phyloP scores from a whole-genome alignment of 352 stramenopile genomes.

The Ophiocytium majus region DNA sequence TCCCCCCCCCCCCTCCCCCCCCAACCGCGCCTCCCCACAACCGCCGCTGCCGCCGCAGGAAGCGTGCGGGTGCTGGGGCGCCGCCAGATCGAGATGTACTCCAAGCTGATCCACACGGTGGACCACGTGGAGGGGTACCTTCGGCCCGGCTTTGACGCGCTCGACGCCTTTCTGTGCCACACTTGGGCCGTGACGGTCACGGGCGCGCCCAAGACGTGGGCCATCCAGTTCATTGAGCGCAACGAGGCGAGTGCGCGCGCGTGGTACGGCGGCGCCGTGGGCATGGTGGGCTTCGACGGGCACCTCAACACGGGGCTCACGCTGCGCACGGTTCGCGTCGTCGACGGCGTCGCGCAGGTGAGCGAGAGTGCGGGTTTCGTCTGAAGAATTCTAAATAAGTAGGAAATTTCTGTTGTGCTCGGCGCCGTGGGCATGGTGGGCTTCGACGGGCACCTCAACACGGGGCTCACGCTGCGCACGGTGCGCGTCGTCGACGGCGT shows the following conservation, averaged over 20 bases:
- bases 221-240: slow-evolving; percentile 80
- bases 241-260: slow-evolving; percentile 56
- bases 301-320: slow-evolving; percentile 78
- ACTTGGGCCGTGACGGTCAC: slow-evolving; percentile 83
- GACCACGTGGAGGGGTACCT: slow-evolving; percentile 82
- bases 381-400: too few relatives aligned
- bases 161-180: slow-evolving; percentile 81
- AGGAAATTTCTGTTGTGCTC: too few relatives aligned
- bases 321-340: slow-evolving; percentile 74
- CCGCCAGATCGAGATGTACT: slow-evolving; percentile 84
- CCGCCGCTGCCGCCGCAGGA: too few relatives aligned
- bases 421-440: slow-evolving; percentile 74
- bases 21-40: too few relatives aligned
- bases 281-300: slow-evolving; percentile 78
- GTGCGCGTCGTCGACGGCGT: slow-evolving; percentile 75
- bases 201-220: slow-evolving; percentile 81
- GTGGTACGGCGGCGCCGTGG: slow-evolving; percentile 76
- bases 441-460: slow-evolving; percentile 79
- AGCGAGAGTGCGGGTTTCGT: background rate
- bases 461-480: slow-evolving; percentile 74
- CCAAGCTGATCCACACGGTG: slow-evolving; percentile 79
- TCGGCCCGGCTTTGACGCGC: slow-evolving; percentile 73
- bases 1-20: slow-evolving; percentile 56
- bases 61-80: slow-evolving; percentile 78
- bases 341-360: slow-evolving; percentile 70